These are phyloP conservation scores for Talaromyces trachyspermus DNA, from an alignment of 495 filamentous ascomycete genomes.

Conservation along the genomic window DNA sequence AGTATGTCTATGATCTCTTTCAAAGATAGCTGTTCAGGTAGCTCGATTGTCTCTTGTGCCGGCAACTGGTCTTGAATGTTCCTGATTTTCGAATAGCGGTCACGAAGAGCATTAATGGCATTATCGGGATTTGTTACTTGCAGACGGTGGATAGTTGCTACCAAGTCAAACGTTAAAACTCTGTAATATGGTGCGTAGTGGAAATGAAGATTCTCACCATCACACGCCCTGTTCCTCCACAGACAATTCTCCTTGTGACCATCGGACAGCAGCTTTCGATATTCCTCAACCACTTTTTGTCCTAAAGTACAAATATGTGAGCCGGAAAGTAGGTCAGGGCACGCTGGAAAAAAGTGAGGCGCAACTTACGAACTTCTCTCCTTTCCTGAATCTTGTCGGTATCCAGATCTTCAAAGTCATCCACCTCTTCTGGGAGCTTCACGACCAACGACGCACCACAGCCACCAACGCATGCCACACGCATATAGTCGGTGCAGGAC, in stretches of 20 bases:
- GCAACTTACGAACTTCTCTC: conserved; percentile 49
- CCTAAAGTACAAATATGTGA: conserved; percentile 20
- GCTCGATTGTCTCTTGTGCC: conserved; percentile 39
- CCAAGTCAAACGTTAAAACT: too few relatives aligned
- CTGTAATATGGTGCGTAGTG: background rate
- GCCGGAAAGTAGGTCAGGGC: background rate
- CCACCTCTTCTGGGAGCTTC: conserved; percentile 58
- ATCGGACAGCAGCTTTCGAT: conserved; percentile 60
- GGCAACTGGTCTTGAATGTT: conserved; percentile 44
- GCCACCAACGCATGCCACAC: conserved; percentile 70
- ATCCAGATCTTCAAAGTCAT: conserved; percentile 41
- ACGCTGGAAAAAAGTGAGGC: too few relatives aligned
- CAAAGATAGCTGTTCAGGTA: conserved; percentile 35
- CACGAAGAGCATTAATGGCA: conserved; percentile 48
- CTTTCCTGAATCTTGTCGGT: conserved; percentile 55
- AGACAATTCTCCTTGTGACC: conserved; percentile 77
- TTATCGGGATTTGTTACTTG: conserved; percentile 49
- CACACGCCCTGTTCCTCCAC: conserved; percentile 79
- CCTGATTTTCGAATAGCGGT: conserved; percentile 51
- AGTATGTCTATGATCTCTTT: conserved; percentile 23
- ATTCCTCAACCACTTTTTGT: conserved; percentile 65
- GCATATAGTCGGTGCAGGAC: conserved; percentile 74
- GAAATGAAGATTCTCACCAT: conserved; percentile 46
- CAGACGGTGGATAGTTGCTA: conserved; percentile 48
- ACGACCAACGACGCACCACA: conserved; percentile 79